Conservation (phyloP, 148 eudicot species). For the Dysphania ambrosioides region DNA sequence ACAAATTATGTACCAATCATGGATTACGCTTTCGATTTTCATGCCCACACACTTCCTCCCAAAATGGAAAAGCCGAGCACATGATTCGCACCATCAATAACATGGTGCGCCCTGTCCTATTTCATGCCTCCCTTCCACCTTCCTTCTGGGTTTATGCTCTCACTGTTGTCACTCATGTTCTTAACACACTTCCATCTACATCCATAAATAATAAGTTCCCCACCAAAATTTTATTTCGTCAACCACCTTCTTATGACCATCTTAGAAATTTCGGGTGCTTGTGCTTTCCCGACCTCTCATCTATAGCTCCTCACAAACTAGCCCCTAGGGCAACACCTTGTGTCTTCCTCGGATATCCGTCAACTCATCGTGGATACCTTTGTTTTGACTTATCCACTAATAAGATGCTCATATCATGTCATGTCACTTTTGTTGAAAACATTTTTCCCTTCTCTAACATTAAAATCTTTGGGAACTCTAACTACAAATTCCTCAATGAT, state of each 20-base stretch:
- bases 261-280: background rate
- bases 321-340: background rate
- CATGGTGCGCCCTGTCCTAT: background rate
- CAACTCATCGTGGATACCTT: background rate
- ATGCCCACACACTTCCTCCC: no score
- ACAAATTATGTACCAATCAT: no score
- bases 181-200: background rate
- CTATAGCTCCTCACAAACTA: background rate
- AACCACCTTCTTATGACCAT: background rate
- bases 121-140: background rate
- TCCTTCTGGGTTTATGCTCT: background rate
- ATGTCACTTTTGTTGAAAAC: background rate
- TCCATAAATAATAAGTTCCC: background rate
- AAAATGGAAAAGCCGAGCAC: no score
- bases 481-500: background rate
- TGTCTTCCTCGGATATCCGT: slow-evolving; percentile 2
- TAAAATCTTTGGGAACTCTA: background rate
- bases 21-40: no score
- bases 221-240: background rate
- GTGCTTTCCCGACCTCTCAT: background rate
- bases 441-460: background rate
- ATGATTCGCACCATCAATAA: background rate
- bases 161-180: background rate
- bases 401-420: background rate
- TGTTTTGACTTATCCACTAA: background rate